A percentile compares a stretch with the other conserved stretches of the same genome.
Conservation (phyloP, 257 asterid genomes). For the Plantago ovata region DNA sequence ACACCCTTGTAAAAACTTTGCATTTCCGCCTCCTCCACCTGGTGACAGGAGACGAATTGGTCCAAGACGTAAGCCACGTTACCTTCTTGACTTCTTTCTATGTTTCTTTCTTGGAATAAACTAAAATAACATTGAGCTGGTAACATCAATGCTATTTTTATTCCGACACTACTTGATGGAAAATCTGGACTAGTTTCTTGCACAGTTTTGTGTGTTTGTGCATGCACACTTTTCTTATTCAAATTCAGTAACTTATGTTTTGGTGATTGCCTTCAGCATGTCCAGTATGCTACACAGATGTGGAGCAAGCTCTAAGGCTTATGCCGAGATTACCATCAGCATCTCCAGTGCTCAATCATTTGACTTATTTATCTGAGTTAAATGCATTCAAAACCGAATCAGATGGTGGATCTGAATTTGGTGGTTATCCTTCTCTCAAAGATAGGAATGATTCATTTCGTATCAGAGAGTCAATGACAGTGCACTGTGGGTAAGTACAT, state of each 20-base stretch:
- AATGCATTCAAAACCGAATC: slow-evolving; percentile 52
- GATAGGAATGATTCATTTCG: slow-evolving; percentile 69
- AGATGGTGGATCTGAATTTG: slow-evolving; percentile 86
- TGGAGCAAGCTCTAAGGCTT: slow-evolving; percentile 74
- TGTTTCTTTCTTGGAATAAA: slow-evolving; percentile 7
- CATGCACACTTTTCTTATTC: background rate
- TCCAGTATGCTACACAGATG: slow-evolving; percentile 83
- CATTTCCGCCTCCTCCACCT: slow-evolving; percentile 89
- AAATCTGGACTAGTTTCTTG: slow-evolving; percentile 11
- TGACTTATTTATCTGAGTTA: slow-evolving; percentile 64
- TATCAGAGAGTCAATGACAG: slow-evolving; percentile 73
- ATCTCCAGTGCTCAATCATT: slow-evolving; percentile 66
- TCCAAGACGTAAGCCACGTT: slow-evolving; percentile 83
- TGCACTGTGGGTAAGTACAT: slow-evolving; percentile 89
- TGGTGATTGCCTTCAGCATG: slow-evolving; percentile 62
- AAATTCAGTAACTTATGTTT: slow-evolving; percentile 14
- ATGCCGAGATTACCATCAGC: slow-evolving; percentile 69
- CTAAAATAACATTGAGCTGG: slow-evolving; percentile 8
- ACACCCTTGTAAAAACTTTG: slow-evolving; percentile 70
- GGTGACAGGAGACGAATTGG: slow-evolving; percentile 67
- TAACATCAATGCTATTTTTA: slow-evolving; percentile 6
- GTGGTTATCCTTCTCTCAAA: slow-evolving; percentile 87
- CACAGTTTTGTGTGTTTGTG: background rate
- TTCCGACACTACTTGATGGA: slow-evolving; percentile 14
- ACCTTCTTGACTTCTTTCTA: slow-evolving; percentile 11